Conservation (phyloP, 2,329 filamentous ascomycete species). For the Ceratocystis smalleyi region DNA sequence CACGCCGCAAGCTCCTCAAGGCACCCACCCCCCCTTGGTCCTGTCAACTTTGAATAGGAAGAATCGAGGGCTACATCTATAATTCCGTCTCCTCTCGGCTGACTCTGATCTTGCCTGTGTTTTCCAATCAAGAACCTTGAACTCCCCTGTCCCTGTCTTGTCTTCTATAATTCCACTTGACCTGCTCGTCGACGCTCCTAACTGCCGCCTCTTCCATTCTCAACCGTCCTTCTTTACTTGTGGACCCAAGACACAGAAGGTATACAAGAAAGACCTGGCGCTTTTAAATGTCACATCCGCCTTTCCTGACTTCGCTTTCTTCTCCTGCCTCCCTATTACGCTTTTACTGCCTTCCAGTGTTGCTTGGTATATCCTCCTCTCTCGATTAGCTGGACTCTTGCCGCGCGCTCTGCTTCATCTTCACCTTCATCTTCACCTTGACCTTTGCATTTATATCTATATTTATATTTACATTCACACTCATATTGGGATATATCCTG, state of each 20-base stretch:
- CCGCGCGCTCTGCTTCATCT: background rate
- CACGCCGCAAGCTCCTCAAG: background rate
- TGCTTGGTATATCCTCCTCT: background rate
- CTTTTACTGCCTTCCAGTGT: background rate
- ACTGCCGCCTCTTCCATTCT: slow-evolving; percentile 1
- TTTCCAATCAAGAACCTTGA: background rate
- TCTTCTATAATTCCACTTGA: slow-evolving; percentile 13
- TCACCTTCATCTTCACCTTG: background rate
- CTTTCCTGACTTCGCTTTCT: background rate
- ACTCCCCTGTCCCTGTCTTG: slow-evolving; percentile 16
- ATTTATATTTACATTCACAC: too few species aligned
- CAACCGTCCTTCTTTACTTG: background rate
- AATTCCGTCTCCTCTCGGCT: background rate
- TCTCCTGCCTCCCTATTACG: background rate
- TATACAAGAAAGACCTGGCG: background rate
- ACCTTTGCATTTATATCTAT: background rate
- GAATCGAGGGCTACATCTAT: background rate
- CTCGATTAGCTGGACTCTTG: background rate
- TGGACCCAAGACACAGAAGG: background rate
- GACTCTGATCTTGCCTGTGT: background rate
- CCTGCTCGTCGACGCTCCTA: slow-evolving; percentile 10
- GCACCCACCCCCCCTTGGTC: background rate
- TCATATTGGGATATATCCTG: too few species aligned
- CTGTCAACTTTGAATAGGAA: background rate
- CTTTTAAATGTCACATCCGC: background rate